Conservation (phyloP, 768 basidiomycete genomes). For the Tylopilus plumbeoviolaceoides region DNA sequence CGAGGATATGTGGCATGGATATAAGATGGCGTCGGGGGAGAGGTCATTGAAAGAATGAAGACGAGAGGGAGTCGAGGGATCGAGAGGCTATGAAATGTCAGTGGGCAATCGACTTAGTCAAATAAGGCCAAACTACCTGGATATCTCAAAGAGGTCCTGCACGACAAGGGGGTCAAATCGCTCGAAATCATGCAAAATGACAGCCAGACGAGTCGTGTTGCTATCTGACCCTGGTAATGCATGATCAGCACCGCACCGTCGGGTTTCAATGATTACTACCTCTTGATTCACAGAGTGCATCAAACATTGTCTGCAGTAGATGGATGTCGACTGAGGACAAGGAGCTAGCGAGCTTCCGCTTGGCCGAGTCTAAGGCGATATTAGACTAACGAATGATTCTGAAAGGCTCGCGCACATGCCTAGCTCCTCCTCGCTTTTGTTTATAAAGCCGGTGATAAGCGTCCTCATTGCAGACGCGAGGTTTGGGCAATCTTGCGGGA, state of each 20-base stretch:
- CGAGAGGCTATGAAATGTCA: slow-evolving; percentile 40
- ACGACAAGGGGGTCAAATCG: slow-evolving; percentile 59
- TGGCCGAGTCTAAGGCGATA: slow-evolving; percentile 31
- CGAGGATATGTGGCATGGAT: slow-evolving; percentile 59
- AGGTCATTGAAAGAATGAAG: slow-evolving; percentile 60
- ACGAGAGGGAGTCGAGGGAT: slow-evolving; percentile 54
- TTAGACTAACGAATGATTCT: background rate
- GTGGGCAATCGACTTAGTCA: background rate
- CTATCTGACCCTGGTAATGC: slow-evolving; percentile 12
- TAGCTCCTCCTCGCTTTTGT: slow-evolving; percentile 31
- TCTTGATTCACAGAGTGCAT: slow-evolving; percentile 34
- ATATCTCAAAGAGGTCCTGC: slow-evolving; percentile 69
- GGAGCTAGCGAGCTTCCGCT: slow-evolving; percentile 46
- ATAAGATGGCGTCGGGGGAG: slow-evolving; percentile 52
- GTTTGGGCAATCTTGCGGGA: slow-evolving; percentile 55
- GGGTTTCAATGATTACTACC: slow-evolving; percentile 31
- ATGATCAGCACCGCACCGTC: background rate
- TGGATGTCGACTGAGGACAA: slow-evolving; percentile 61
- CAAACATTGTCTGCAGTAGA: slow-evolving; percentile 58
- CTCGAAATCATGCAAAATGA: slow-evolving; percentile 73
- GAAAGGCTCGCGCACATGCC: slow-evolving; percentile 23
- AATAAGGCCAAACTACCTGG: slow-evolving; percentile 43
- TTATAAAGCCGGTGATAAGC: slow-evolving; percentile 51
- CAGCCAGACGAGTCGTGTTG: slow-evolving; percentile 40
- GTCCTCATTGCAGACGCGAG: slow-evolving; percentile 50